Evolutionary conservation across 495 filamentous ascomycete species (phyloP).

Genomic region (Aspergillus ellipticus): DNA sequence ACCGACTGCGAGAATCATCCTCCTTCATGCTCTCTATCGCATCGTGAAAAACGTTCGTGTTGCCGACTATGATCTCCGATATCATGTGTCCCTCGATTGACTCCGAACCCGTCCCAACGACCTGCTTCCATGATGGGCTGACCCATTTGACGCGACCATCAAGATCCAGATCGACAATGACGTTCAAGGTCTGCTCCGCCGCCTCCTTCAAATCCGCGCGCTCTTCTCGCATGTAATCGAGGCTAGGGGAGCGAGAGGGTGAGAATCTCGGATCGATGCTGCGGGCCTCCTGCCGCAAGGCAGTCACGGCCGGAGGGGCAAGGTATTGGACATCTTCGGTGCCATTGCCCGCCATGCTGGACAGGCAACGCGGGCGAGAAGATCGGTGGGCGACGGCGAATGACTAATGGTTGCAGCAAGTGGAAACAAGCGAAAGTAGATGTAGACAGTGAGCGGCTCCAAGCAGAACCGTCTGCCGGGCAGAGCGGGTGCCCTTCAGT

Average conservation of each 20-base stretch:
- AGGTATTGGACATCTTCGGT: conserved; percentile 40
- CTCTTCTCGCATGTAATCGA: conserved; percentile 70
- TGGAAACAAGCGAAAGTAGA: background rate
- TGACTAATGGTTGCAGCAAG: background rate
- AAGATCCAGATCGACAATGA: conserved; percentile 88
- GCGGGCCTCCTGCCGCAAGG: conserved; percentile 52
- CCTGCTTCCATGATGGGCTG: conserved; percentile 93
- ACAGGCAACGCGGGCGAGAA: conserved; percentile 11
- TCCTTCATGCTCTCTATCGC: conserved; percentile 84
- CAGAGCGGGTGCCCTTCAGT: conserved; percentile 45
- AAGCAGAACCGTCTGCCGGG: conserved; percentile 47
- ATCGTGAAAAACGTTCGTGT: conserved; percentile 72
- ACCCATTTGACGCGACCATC: conserved; percentile 90
- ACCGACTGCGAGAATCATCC: conserved; percentile 89
- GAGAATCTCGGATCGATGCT: conserved; percentile 37
- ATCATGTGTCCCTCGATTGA: conserved; percentile 74
- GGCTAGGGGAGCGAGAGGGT: conserved; percentile 56
- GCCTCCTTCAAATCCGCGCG: conserved; percentile 90
- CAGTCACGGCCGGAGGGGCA: conserved; percentile 49
- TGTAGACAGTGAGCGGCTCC: conserved; percentile 18
- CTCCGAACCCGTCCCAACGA: conserved; percentile 74
- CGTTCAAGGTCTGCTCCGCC: conserved; percentile 92
- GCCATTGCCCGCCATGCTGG: conserved; percentile 47
- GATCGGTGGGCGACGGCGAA: conserved; percentile 4
- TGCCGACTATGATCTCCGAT: conserved; percentile 73